Percentiles rank a stretch among this genome's conserved stretches.
Conservation (phyloP, 2,329 filamentous ascomycete species). For the Verticillium dahliae region DNA sequence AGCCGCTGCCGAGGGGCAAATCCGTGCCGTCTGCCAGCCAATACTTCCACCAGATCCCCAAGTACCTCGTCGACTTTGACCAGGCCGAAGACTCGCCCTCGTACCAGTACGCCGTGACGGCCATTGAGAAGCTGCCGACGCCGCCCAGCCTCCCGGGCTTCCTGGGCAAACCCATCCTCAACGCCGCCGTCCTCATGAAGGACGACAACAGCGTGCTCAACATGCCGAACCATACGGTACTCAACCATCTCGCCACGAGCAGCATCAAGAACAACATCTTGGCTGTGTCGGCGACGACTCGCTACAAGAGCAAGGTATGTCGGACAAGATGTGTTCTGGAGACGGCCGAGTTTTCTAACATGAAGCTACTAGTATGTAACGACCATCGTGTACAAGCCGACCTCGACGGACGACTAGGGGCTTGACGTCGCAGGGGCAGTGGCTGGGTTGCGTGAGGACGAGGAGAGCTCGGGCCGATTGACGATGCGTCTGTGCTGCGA, state of each 20-base stretch:
- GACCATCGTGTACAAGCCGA: conserved; percentile 95
- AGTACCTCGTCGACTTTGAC: conserved; percentile 82
- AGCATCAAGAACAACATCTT: conserved; percentile 96
- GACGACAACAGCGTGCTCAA: conserved; percentile 96
- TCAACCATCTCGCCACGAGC: conserved; percentile 95
- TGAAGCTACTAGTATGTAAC: conserved; percentile 72
- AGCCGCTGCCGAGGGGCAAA: conserved; percentile 42
- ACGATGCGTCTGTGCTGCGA: not conserved
- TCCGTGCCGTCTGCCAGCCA: conserved; percentile 46
- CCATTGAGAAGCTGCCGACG: conserved; percentile 71
- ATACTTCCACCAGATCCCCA: conserved; percentile 71
- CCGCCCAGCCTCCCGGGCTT: conserved; percentile 87
- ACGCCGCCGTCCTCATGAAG: conserved; percentile 86
- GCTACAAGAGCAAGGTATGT: conserved; percentile 87
- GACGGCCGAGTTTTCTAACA: not conserved
- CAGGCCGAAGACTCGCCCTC: conserved; percentile 69
- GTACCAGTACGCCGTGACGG: conserved; percentile 68
- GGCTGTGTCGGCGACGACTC: conserved; percentile 92
- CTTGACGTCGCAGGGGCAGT: not conserved
- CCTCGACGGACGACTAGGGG: conserved; percentile 43
- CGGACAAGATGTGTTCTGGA: not conserved
- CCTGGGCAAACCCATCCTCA: conserved; percentile 88
- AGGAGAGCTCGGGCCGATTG: not conserved
- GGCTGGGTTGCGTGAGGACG: not conserved
- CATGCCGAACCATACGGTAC: conserved; percentile 93